Evolutionary conservation across 257 asterid species (phyloP).

Genomic region (Nemophila menziesii): DNA sequence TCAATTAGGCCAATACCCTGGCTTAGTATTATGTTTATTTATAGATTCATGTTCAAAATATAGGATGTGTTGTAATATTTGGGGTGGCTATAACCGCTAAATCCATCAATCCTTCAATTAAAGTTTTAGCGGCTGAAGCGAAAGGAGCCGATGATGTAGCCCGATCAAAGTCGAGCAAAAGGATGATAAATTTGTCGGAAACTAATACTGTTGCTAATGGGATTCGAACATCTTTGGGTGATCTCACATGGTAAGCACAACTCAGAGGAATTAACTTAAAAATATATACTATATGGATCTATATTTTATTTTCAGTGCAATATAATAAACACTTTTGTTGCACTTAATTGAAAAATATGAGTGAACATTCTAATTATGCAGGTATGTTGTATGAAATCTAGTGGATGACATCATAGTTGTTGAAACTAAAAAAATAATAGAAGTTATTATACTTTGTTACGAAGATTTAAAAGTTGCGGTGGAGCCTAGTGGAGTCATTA

Average conservation of each 20-base stretch:
- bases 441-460: conserved; percentile 69
- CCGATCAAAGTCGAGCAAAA: conserved; percentile 52
- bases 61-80: conserved; percentile 93
- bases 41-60: conserved; percentile 5
- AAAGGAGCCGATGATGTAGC: conserved; percentile 91
- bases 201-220: conserved; percentile 90
- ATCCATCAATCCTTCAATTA: conserved; percentile 62
- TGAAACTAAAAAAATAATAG: conserved; percentile 60
- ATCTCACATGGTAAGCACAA: conserved; percentile 52
- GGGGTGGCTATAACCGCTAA: conserved; percentile 91
- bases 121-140: conserved; percentile 82
- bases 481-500: conserved; percentile 94
- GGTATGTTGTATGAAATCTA: conserved; percentile 97
- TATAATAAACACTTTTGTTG: too few relatives aligned
- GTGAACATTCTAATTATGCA: conserved; percentile 9
- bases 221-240: conserved; percentile 82
- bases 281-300: too few relatives aligned
- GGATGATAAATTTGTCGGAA: conserved; percentile 49
- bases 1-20: too few relatives aligned
- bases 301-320: too few relatives aligned
- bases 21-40: too few relatives aligned
- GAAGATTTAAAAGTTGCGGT: conserved; percentile 71
- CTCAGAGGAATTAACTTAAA: neutral
- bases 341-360: too few relatives aligned
- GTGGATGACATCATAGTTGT: conserved; percentile 50